Evolutionary conservation across 2,329 filamentous ascomycete species (phyloP).

Genomic region (Trichoderma simmonsii): DNA sequence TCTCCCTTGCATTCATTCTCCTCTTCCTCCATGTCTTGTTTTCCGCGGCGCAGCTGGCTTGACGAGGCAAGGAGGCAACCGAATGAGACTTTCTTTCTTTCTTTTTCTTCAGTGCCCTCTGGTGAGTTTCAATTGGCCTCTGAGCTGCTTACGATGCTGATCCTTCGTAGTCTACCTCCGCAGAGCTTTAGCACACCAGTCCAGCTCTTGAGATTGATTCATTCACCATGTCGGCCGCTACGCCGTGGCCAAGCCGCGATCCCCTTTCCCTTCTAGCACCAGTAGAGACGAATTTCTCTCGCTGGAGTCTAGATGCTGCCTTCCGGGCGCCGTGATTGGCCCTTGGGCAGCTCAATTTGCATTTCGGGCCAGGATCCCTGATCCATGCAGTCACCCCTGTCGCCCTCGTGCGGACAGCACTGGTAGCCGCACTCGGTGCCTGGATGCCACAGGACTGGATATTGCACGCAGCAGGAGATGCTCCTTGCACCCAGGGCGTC

Average conservation of each 20-base stretch:
- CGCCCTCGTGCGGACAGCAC: constrained; percentile 17
- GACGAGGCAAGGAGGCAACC: neutral
- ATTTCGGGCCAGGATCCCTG: constrained; percentile 10
- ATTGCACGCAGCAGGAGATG: constrained; percentile 1
- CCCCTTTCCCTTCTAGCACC: constrained; percentile 6
- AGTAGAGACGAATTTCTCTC: constrained; percentile 16
- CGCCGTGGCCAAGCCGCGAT: constrained; percentile 8
- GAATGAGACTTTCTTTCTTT: neutral
- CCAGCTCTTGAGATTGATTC: neutral
- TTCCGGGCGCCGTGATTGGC: constrained; percentile 13
- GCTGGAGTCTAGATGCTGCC: constrained; percentile 2
- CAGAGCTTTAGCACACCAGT: neutral
- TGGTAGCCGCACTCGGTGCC: neutral
- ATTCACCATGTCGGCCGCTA: constrained; percentile 5
- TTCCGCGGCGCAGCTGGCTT: too few species aligned
- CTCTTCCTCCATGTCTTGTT: neutral
- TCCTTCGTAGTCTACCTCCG: neutral
- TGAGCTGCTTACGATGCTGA: neutral
- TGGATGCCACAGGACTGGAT: neutral
- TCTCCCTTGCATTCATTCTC: neutral
- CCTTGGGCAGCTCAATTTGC: constrained; percentile 14
- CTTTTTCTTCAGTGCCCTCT: neutral
- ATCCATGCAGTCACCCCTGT: neutral
- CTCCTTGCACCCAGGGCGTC: neutral
- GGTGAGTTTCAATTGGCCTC: neutral